Base-by-base conservation (phyloP, 306 rosid species). In the Trichosanthes cucumerina region DNA sequence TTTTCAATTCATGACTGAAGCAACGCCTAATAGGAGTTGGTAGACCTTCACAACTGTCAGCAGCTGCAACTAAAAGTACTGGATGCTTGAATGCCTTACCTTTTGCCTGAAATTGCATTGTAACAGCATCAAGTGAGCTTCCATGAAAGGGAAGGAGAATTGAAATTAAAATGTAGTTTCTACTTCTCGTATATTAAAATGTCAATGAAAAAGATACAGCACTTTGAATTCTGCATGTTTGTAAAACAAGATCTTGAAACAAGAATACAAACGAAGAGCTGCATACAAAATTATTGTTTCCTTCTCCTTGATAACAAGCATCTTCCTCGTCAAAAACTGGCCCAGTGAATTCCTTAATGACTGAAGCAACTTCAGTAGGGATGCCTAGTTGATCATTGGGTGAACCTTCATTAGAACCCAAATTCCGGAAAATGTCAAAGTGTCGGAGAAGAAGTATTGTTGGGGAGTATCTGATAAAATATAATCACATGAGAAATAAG, bases 1-100 rank as follows among this genome's bases (percentile, higher is more conserved):
- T 90, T 77, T 81, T 91, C 83, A 92, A 79, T 88, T 95, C 99
- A 64, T 92, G 99, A 89, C 97, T 95, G 85, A 95, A 92, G 88
- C 97, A 88, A 54, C 97, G 96, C 86, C 97, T 91, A 70, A 95
- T 86, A 63, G 84, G 83, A 77, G 91, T 79, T 52, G 97, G 97
- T 64, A 95, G 87, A 83, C 97, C 99, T 87, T 95, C 97, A 72
- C 91, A 88, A 83, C 84, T 90, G 82, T 88, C 97, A 68, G 97
- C 90, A 85, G 97, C 90, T 57, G 93, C 97, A 85, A 95, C 85
- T 79, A 95, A 82, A 78, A 95, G 79, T 65, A 95, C 81, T 65
- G 81, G 90, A 86, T 86, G 95, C 81, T 84, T 82, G 6, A 87
- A 76, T 26, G 77, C 79, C 84, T 83, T 89, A 79, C 88, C 83